Evolutionary conservation across 441 rosid species (phyloP), one percentile per base, ranked within the genome.

Genomic region (Manihot esculenta): DNA sequence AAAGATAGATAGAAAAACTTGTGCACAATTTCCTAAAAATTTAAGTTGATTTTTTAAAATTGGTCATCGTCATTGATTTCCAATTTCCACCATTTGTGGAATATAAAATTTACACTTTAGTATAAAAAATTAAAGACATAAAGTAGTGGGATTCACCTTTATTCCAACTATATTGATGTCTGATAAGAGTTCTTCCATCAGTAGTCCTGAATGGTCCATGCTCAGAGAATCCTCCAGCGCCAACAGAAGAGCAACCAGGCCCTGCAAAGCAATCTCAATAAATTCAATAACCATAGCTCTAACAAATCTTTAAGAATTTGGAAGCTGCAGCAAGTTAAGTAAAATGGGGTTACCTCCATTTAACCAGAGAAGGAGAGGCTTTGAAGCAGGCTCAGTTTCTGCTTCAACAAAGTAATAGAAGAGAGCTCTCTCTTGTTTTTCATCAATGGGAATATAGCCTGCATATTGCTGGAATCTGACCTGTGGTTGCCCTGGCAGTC

Each of bases 151-250:
- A 6, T 5, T 26, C 42, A 83, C 89, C 87, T 79, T 63, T 83
- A 24, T 85, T 88, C 92, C 88, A 88, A 61, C 87, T 80, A 62
- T 81, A 74, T 14, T 84, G 54, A 70, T 88, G 86, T 68, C 49
- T 86, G 50, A 68, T 70, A 20, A 87, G 78, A 27, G 45, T 27
- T 11, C 68, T 73, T 47, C 76, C 82, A 26, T 62, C 62, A 35
- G 74, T 73, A 33, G 92, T 87, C 54, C 78, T 80, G 68, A 86
- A 88, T 10, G 87, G 92, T 0, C 92, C 92, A 72, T 86, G 82
- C 68, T 83, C 88, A 41, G 77, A 72, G 71, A 85, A 85, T 20
- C 83, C 86, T 59, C 92, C 92, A 26, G 69, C 78, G 30, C 81
- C 84, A 5, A 75, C 10, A 0, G 80, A 83, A 18, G 78, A 72